phyloP scores from a whole-genome alignment of 495 filamentous ascomycete genomes.

The Monascus purpureus region DNA sequence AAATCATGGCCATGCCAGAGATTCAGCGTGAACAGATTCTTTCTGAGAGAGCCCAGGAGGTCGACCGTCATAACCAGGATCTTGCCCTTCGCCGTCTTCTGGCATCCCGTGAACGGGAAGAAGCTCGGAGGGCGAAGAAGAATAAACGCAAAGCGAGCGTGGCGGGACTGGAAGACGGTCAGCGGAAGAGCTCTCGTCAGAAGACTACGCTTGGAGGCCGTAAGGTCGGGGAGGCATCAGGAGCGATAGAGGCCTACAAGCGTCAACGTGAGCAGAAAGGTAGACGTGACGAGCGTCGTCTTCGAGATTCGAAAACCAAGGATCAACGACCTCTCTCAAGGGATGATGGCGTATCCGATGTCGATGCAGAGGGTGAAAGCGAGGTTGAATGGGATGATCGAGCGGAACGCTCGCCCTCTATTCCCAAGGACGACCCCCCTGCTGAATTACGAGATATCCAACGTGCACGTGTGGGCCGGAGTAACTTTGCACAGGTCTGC shows the following conservation, averaged over 20 bases:
- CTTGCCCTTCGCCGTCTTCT: conserved; percentile 69
- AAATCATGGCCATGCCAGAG: conserved; percentile 79
- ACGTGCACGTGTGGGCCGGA: conserved; percentile 64
- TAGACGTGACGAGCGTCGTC: conserved; percentile 52
- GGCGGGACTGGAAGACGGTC: conserved; percentile 57
- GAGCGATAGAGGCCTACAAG: conserved; percentile 70
- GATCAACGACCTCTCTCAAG: conserved; percentile 35
- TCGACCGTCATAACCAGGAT: conserved; percentile 69
- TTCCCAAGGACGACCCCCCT: conserved; percentile 40
- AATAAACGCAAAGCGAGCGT: conserved; percentile 71
- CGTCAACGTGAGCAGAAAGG: conserved; percentile 72
- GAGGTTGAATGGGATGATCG: conserved; percentile 62
- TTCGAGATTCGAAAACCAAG: conserved; percentile 45
- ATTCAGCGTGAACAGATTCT: conserved; percentile 81
- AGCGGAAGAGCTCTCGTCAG: conserved; percentile 69
- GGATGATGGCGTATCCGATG: conserved; percentile 41
- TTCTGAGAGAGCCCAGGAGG: conserved; percentile 71
- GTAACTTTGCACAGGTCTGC: conserved; percentile 69
- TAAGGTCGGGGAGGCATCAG: conserved; percentile 64
- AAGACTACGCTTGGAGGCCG: conserved; percentile 65
- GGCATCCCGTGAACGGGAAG: conserved; percentile 50
- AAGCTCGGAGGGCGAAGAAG: conserved; percentile 40
- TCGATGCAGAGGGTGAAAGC: conserved; percentile 62
- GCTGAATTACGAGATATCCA: conserved; percentile 71
- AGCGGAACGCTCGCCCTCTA: conserved; percentile 24